phyloP scores from a whole-genome alignment of 805 yeast genomes.

The Monosporozyma servazzii region DNA sequence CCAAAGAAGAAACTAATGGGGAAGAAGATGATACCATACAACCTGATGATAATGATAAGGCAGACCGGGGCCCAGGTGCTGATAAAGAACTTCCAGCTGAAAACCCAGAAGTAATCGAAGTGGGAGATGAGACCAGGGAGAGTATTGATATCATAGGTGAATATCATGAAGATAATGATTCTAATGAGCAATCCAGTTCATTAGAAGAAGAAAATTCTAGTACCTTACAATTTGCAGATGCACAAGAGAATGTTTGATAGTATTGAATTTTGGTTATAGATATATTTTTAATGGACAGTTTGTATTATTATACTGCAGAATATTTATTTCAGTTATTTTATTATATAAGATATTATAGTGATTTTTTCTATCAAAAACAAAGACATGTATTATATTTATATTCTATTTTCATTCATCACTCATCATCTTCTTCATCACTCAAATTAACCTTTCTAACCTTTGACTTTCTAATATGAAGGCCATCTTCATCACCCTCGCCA shows the following conservation, averaged over 20 bases:
- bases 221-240: slow-evolving; percentile 14
- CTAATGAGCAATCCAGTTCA: neutral
- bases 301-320: neutral
- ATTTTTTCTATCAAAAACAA: neutral
- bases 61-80: neutral
- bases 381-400: neutral
- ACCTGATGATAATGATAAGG: neutral
- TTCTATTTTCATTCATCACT: neutral
- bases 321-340: neutral
- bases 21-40: neutral
- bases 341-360: neutral
- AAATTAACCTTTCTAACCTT: neutral
- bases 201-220: slow-evolving; percentile 1
- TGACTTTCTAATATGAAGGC: neutral
- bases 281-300: neutral
- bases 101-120: neutral
- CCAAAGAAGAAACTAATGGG: neutral
- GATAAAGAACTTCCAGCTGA: neutral
- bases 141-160: slow-evolving; percentile 7
- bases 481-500: neutral
- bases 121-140: neutral
- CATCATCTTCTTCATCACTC: slow-evolving; percentile 5
- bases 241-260: slow-evolving; percentile 6
- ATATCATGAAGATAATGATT: slow-evolving; percentile 3
- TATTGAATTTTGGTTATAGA: slow-evolving; percentile 2